Evolutionary conservation across 202 grass and related monocot species (phyloP).

Genomic region (Eragrostis tef): DNA sequence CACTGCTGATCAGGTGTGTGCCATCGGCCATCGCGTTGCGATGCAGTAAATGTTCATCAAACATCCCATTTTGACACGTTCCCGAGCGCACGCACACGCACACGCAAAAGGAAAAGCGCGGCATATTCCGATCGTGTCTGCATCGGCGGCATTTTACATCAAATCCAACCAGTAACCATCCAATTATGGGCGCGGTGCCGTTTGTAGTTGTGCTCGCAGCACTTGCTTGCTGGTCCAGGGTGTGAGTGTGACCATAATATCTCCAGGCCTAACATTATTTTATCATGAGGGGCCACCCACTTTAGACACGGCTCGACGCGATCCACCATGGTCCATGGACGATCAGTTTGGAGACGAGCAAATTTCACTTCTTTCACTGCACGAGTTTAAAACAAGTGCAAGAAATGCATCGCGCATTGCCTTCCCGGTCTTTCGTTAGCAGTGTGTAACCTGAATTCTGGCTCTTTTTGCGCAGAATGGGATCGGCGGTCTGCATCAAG

Average conservation of each 20-base stretch:
- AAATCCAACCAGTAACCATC: constrained; percentile 39
- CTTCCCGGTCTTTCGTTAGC: background rate
- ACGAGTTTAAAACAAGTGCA: background rate
- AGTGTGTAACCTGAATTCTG: constrained; percentile 21
- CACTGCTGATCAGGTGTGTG: constrained; percentile 58
- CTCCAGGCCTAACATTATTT: constrained; percentile 6
- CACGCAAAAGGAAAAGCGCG: background rate
- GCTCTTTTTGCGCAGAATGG: constrained; percentile 48
- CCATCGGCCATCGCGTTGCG: background rate
- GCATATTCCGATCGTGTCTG: constrained; percentile 29
- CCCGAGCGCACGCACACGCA: background rate
- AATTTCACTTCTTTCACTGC: background rate
- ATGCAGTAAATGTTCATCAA: background rate
- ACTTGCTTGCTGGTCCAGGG: constrained; percentile 41
- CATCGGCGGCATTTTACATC: constrained; percentile 47
- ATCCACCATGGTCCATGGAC: constrained; percentile 1
- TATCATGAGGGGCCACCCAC: constrained; percentile 24
- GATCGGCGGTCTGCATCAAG: constrained; percentile 26
- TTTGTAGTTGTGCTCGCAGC: constrained; percentile 33
- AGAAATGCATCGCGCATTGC: background rate
- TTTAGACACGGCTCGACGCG: background rate
- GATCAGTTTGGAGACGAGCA: constrained; percentile 3
- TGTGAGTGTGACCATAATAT: constrained; percentile 23
- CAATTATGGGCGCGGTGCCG: constrained; percentile 42
- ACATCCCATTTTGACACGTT: constrained; percentile 4